Conservation (phyloP, 805 yeast genomes). For the Lipomyces chichibuensis region DNA sequence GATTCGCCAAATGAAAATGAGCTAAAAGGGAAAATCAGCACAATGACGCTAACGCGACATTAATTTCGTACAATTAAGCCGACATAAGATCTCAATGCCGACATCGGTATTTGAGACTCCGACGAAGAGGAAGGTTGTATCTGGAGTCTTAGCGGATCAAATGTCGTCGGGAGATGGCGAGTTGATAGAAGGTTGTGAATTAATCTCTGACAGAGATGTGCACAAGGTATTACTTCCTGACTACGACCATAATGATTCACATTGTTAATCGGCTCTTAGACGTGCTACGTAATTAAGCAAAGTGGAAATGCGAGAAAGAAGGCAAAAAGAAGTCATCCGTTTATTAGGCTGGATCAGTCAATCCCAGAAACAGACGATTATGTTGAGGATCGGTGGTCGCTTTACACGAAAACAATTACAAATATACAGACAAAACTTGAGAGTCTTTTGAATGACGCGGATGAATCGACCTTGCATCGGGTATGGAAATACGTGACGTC, state of each 20-base stretch:
- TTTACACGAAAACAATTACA: constrained; percentile 9
- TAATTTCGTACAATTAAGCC: background rate
- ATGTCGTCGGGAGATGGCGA: background rate
- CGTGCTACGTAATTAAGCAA: constrained; percentile 18
- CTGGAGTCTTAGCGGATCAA: background rate
- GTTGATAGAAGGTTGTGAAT: constrained; percentile 1
- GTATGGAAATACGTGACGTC: constrained; percentile 8
- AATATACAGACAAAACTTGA: constrained; percentile 1
- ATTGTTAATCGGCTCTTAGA: constrained; percentile 8
- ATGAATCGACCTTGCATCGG: background rate
- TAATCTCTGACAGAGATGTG: constrained; percentile 29
- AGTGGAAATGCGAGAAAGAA: background rate
- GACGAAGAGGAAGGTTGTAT: background rate
- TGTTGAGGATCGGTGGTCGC: constrained; percentile 15
- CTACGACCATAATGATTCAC: background rate
- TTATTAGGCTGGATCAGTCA: constrained; percentile 17
- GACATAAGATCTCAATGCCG: background rate
- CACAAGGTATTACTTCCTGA: constrained; percentile 23
- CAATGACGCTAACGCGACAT: too few relatives aligned
- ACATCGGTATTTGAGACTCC: background rate
- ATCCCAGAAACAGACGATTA: constrained; percentile 15
- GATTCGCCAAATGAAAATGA: background rate
- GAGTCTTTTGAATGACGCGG: constrained; percentile 10
- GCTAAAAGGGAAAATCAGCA: too few relatives aligned
- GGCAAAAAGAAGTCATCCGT: constrained; percentile 11